Evolutionary conservation across 441 rosid species (phyloP).

Genomic region (Euphorbia celastroides): DNA sequence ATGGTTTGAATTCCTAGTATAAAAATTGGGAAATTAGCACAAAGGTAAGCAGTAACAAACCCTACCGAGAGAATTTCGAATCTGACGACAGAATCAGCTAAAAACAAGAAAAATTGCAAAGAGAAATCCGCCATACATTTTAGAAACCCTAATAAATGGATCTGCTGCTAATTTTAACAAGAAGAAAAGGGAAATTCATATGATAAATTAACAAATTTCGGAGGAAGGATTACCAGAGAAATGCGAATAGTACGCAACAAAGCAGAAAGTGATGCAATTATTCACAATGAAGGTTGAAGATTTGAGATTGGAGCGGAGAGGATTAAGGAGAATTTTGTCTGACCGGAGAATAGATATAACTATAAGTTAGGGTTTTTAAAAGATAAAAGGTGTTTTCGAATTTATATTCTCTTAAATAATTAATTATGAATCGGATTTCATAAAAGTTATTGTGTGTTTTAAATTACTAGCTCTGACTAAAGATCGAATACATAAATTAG

Average conservation of each 20-base stretch:
- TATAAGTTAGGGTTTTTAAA: background rate
- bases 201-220: background rate
- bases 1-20: background rate
- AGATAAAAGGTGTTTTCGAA: too few species aligned
- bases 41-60: background rate
- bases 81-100: background rate
- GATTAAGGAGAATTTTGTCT: background rate
- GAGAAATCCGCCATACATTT: background rate
- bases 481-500: too few species aligned
- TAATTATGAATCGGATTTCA: too few species aligned
- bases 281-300: background rate
- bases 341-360: background rate
- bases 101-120: background rate
- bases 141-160: slow-evolving; percentile 5
- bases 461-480: too few species aligned
- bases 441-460: too few species aligned
- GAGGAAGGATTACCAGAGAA: slow-evolving; percentile 19
- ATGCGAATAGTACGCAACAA: background rate
- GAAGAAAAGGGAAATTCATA: background rate
- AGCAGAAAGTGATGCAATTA: background rate
- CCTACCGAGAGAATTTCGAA: background rate
- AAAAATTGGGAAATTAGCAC: too few species aligned
- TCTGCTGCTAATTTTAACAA: background rate
- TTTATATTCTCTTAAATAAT: too few species aligned
- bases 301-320: background rate